Base-by-base conservation (phyloP, 306 rosid species). In the Quillaja saponaria region DNA sequence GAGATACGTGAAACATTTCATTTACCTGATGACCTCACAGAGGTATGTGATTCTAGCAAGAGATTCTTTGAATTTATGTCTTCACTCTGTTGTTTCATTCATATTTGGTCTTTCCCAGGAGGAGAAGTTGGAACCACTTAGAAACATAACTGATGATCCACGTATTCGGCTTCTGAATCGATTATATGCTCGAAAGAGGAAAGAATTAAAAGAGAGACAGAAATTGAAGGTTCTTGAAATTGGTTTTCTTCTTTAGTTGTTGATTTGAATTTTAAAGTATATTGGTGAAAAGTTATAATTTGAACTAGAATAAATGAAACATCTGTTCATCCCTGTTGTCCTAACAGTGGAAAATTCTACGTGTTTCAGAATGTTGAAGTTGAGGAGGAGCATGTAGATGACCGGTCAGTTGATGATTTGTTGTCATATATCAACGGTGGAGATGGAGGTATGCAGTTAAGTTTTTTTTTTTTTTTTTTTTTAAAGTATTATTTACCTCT, bases 1-100 rank as follows among this genome's bases (percentile, higher is more conserved):
- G 95, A 90, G 81, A 90, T 90, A 37, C 85, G 97, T 15, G 92
- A 87, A 71, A 82, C 95, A 51, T 90, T 90, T 82, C 95, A 90
- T 73, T 72, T 90, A 68, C 95, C 97, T 17, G 97, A 90, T 71
- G 97, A 90, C 52, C 95, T 90, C 28, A 90, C 97, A 3, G 94
- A 90, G 96, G 97, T 85, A 55, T 60, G 80, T 64, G 49, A 66
- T 65, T 53, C 56, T 63, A 42, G 48, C 33, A 6, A 50, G 19
- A 64, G 64, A 35, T 40, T 64, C 66, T 56, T 38, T 51, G 35
- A 42, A 34, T 34, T 52, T 19, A 12, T 17, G 17, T 59, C 53
- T 68, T 34, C 35, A n/a, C 54, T 10, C n/a, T 25, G 41, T 61
- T 53, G 15, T 61, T 69, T 83, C 55, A 77, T 52, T 56, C 42